A percentile compares a stretch with the other conserved stretches of the same genome.
phyloP scores from a whole-genome alignment of 2,329 filamentous ascomycete genomes.

The Diaporthe helianthi region DNA sequence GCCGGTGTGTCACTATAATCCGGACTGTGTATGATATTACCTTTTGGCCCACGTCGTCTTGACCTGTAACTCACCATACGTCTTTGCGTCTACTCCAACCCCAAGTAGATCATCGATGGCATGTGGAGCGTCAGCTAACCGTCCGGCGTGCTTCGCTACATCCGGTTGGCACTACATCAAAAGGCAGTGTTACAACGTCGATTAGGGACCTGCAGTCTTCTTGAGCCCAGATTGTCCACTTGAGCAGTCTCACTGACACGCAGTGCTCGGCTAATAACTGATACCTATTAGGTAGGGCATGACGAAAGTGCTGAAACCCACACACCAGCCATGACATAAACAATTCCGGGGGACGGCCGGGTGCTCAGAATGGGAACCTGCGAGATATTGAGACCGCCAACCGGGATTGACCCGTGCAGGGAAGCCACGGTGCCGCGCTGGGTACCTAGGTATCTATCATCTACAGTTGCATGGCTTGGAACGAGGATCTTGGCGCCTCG shows the following conservation, averaged over 20 bases:
- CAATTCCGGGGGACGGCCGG: background rate
- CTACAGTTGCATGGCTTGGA: conserved; percentile 3
- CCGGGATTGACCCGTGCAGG: conserved; percentile 17
- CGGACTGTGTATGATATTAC: background rate
- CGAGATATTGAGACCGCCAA: background rate
- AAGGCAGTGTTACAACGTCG: background rate
- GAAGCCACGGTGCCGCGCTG: background rate
- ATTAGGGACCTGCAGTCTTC: background rate
- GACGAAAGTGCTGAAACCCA: background rate
- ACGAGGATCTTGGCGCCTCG: background rate
- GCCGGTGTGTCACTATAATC: background rate
- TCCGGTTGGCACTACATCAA: background rate
- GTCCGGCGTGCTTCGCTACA: background rate
- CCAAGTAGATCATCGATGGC: background rate
- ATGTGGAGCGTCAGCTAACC: background rate
- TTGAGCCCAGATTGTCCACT: background rate
- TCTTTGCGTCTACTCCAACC: background rate
- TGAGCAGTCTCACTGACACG: background rate
- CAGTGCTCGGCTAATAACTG: background rate
- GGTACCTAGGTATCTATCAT: too few species aligned
- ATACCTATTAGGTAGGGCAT: background rate
- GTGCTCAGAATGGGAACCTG: background rate
- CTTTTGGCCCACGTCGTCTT: background rate
- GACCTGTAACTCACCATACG: background rate
- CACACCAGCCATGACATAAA: background rate